Base-by-base conservation (phyloP, 441 rosid genomes). In the Capsella rubella region DNA sequence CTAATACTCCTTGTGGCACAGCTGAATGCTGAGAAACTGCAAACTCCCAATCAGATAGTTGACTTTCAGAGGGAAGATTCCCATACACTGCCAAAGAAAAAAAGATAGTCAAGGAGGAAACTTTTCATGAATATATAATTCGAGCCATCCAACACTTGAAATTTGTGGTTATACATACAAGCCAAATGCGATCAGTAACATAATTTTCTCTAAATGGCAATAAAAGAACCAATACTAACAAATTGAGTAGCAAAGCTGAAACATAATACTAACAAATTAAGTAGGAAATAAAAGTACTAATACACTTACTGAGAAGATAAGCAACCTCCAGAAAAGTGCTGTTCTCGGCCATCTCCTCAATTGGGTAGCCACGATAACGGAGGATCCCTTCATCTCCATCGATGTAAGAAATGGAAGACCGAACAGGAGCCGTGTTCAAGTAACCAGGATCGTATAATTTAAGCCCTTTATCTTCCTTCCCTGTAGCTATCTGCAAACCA, bases 21-120 rank as follows among this genome's bases (percentile, higher is more conserved):
- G 99, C 97, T 65, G 99, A 95, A 83, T 95, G 98, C 72, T 93
- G 97, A 73, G 93, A 83, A 81, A 95, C 82, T 8, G 97, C 88
- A 74, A 91, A 95, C 75, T 93, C 97, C 99, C 99, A 95, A 74
- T 93, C 93, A 25, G 97, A 93, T 57, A 95, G 77, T 82, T 91
- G 96, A 74, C 76, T 82, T 78, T 89, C 74, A 64, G 98, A 86
- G 15, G 99, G 99, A 58, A 95, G 79, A 79, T 82, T 91, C 74
- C 99, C 99, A 73, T 95, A 92, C 89, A 95, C 99, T 95, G 83
- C 64, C 73, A 81, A 27, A 16, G 18, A 16, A 16, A 47, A 58
- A 5, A 37, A 58, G 61, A 40, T 13, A 42, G 49, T 10, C 14
- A 31, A 43, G 37, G 32, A 61, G 6, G 29, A 63, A 62, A 9